These are phyloP conservation scores for Colletotrichum sp. DNA, from an alignment of 2,329 filamentous ascomycete genomes.

Conservation along the genomic window DNA sequence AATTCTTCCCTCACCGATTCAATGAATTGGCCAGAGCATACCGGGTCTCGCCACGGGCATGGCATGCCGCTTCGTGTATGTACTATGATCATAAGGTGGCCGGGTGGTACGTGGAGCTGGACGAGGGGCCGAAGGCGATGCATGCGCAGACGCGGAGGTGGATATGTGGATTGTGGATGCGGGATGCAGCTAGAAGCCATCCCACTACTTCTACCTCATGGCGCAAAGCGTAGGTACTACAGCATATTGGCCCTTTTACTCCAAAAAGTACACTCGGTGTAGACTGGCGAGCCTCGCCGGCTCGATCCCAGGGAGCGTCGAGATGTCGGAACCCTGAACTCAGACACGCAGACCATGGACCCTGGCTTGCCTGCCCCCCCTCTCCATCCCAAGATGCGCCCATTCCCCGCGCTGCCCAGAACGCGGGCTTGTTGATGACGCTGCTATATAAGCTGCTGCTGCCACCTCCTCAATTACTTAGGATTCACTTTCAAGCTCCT, in stretches of 20 bases:
- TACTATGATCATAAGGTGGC: conserved; percentile 1
- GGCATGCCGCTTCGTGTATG: conserved; percentile 5
- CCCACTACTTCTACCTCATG: background rate
- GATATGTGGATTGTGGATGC: background rate
- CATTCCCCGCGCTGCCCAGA: conserved; percentile 8
- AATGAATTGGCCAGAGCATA: background rate
- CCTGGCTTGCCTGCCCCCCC: background rate
- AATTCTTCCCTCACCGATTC: background rate
- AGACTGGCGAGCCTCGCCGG: background rate
- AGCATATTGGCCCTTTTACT: background rate
- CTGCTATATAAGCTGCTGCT: conserved; percentile 2
- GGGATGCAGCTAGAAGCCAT: conserved; percentile 1
- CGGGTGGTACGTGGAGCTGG: conserved; percentile 1
- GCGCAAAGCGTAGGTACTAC: background rate
- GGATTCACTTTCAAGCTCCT: background rate
- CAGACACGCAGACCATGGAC: conserved; percentile 13
- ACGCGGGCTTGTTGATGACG: background rate
- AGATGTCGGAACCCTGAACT: conserved; percentile 16
- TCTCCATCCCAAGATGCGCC: conserved; percentile 3
- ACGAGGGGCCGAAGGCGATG: background rate
- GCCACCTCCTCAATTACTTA: background rate
- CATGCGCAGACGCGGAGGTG: background rate
- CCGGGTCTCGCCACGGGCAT: background rate
- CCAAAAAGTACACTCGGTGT: background rate
- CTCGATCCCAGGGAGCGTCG: conserved; percentile 1